Conservation (phyloP, 176 grass and related monocot genomes). For the Sorghum bicolor region Sorghum_bicolor_NCBIv3 NC_012870.2:66968001-66968500, state of each 20-base stretch:
- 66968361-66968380: conserved; percentile 65
- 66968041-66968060: conserved; percentile 97
- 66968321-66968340: conserved; percentile 56
- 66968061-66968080: conserved; percentile 92
- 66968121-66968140: conserved; percentile 86
- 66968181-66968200: conserved; percentile 93
- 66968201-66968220: conserved; percentile 90
- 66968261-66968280: conserved; percentile 88
- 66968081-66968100: conserved; percentile 98
- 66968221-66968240: conserved; percentile 75
- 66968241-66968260: conserved; percentile 70
- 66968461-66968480: conserved; percentile 97
- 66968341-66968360: conserved; percentile 24
- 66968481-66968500: conserved; percentile 98
- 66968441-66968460: conserved; percentile 99
- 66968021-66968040: conserved; percentile 99
- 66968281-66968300: conserved; percentile 68
- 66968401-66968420: conserved; percentile 93
- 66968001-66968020: conserved; percentile 99
- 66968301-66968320: conserved; percentile 68
- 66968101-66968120: conserved; percentile 93
- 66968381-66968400: conserved; percentile 96
- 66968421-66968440: conserved; percentile 91
- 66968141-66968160: conserved; percentile 80
- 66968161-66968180: conserved; percentile 90